Conservation (phyloP, 1,139 yeast genomes). For the Diutina pseudorugosa region DNA sequence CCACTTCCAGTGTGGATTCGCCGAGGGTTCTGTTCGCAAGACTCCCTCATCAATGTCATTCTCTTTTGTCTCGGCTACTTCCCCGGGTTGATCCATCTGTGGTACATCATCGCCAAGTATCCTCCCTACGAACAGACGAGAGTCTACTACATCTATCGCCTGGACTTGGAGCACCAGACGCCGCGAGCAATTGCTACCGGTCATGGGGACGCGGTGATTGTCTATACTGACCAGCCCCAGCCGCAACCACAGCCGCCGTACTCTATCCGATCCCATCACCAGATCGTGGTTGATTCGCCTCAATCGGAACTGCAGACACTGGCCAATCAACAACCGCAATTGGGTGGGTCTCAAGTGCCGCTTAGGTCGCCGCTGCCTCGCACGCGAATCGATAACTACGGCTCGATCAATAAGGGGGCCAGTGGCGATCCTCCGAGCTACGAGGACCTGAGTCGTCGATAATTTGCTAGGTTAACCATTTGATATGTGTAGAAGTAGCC, state of each 20-base stretch:
- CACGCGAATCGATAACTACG: not conserved
- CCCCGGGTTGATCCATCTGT: slow-evolving; percentile 58
- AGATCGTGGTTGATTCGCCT: not conserved
- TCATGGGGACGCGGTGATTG: not conserved
- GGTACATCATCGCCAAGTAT: slow-evolving; percentile 47
- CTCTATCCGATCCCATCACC: not conserved
- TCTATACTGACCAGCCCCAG: not conserved
- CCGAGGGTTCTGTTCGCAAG: slow-evolving; percentile 51
- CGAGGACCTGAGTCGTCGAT: not conserved
- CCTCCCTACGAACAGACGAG: slow-evolving; percentile 14
- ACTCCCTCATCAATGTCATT: slow-evolving; percentile 46
- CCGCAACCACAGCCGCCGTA: slow-evolving; percentile 2
- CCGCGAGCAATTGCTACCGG: not conserved
- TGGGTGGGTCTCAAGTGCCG: not conserved
- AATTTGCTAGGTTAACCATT: not conserved
- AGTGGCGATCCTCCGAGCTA: not conserved
- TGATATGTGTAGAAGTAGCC: not conserved
- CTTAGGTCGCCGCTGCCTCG: not conserved
- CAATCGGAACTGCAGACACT: not conserved
- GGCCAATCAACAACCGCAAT: no score
- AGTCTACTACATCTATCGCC: slow-evolving; percentile 8
- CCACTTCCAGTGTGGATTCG: slow-evolving; percentile 66
- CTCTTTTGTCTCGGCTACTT: slow-evolving; percentile 50
- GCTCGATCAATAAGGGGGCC: not conserved
- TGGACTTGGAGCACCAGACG: slow-evolving; percentile 1